These are phyloP conservation scores for Anthracocystis setariae DNA, from an alignment of 1,284 basidiomycete genomes.

Conservation along the genomic window DNA sequence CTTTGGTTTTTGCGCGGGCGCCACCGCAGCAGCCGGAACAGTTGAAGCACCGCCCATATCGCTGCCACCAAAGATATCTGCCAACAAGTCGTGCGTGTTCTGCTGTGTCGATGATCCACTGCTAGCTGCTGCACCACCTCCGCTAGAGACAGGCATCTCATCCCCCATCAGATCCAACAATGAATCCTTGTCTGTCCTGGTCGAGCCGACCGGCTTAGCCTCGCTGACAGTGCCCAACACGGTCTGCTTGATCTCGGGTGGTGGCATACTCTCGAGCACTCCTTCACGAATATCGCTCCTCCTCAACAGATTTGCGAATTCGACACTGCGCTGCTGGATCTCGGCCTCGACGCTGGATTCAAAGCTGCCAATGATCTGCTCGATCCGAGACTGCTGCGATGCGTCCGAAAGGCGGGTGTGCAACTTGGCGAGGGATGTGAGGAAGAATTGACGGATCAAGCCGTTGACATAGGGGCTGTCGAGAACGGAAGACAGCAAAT, in stretches of 20 bases:
- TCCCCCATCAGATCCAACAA: constrained; percentile 63
- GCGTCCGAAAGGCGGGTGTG: constrained; percentile 76
- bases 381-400: constrained; percentile 76
- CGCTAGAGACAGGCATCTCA: constrained; percentile 45
- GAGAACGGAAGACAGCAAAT: constrained; percentile 85
- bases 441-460: constrained; percentile 88
- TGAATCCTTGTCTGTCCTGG: constrained; percentile 57
- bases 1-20: constrained; percentile 67
- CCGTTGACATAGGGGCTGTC: constrained; percentile 95
- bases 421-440: constrained; percentile 90
- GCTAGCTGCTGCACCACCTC: constrained; percentile 12
- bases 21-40: constrained; percentile 47
- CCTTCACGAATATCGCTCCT: constrained; percentile 79
- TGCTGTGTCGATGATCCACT: constrained; percentile 67
- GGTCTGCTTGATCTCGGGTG: constrained; percentile 81
- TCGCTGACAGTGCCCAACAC: constrained; percentile 63
- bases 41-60: constrained; percentile 69
- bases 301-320: constrained; percentile 86
- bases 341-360: constrained; percentile 86
- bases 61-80: constrained; percentile 85
- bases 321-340: constrained; percentile 93
- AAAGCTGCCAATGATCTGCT: constrained; percentile 81
- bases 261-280: constrained; percentile 96
- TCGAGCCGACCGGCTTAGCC: constrained; percentile 60
- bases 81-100: constrained; percentile 87